These are phyloP conservation scores for Populus pruinosa DNA, from an alignment of 345 rosid species.

Conservation along the genomic window DNA sequence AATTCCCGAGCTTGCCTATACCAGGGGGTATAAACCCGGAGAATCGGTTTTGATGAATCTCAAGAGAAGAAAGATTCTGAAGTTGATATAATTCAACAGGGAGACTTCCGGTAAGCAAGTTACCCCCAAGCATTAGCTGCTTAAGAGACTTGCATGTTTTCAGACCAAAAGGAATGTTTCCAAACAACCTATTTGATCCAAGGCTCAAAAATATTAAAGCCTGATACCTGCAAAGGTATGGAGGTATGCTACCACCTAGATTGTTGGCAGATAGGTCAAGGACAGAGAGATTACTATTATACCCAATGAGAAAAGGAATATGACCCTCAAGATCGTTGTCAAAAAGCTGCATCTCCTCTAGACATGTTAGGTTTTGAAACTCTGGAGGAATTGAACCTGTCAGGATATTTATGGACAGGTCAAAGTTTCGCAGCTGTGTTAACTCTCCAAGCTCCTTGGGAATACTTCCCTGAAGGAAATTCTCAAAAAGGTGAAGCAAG, in stretches of 20 bases:
- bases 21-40: not conserved
- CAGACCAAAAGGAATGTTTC: not conserved
- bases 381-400: not conserved
- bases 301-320: not conserved
- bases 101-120: not conserved
- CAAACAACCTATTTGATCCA: not conserved
- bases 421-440: not conserved
- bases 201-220: not conserved
- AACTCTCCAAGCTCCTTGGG: not conserved
- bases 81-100: not conserved
- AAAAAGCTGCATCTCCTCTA: not conserved
- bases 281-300: not conserved
- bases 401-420: not conserved
- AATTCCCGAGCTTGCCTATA: not conserved
- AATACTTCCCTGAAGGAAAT: not conserved
- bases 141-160: not conserved
- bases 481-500: not conserved
- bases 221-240: not conserved
- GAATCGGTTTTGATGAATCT: not conserved
- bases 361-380: not conserved
- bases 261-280: not conserved
- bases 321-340: not conserved
- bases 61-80: not conserved
- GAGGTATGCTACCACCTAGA: not conserved
- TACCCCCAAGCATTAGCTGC: not conserved